Evolutionary conservation across 106 monocot genomes (phyloP).

Genomic region (Dendrobium nobile): DNA sequence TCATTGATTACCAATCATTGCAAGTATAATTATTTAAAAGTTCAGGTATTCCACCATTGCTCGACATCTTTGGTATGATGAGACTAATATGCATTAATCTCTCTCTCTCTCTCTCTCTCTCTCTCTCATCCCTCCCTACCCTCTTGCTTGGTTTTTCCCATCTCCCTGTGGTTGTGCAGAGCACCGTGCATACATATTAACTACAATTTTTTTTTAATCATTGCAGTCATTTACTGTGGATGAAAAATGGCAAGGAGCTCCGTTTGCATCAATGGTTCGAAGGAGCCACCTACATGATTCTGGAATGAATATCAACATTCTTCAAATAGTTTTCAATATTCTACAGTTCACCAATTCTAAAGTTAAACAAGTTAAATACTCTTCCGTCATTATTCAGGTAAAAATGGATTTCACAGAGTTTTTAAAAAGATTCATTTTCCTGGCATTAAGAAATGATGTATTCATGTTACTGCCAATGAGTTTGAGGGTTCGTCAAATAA

Average conservation of each 20-base stretch:
- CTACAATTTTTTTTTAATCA: background rate
- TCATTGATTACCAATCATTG: slow-evolving; percentile 35
- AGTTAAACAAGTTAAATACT: slow-evolving; percentile 63
- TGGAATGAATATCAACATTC: slow-evolving; percentile 37
- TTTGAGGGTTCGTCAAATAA: background rate
- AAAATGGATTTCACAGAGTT: background rate
- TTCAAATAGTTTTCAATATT: slow-evolving; percentile 29
- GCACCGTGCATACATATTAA: background rate
- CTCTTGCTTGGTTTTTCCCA: background rate
- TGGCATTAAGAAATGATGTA: background rate
- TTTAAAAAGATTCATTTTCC: background rate
- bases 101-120: background rate
- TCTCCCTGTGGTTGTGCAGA: too few species aligned
- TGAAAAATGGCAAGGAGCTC: slow-evolving; percentile 89
- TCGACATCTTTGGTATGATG: background rate
- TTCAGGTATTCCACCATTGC: slow-evolving; percentile 41
- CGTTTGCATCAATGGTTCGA: slow-evolving; percentile 78
- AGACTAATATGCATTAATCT: slow-evolving; percentile 5
- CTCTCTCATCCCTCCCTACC: background rate
- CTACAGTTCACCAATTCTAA: slow-evolving; percentile 38
- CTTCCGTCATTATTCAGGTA: slow-evolving; percentile 85
- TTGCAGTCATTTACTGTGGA: slow-evolving; percentile 71
- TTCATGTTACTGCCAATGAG: background rate
- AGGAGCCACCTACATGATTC: slow-evolving; percentile 48
- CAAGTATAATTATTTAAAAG: slow-evolving; percentile 31